Base-by-base conservation (phyloP, 176 grass and related monocot genomes). In the Carex parvula region DNA sequence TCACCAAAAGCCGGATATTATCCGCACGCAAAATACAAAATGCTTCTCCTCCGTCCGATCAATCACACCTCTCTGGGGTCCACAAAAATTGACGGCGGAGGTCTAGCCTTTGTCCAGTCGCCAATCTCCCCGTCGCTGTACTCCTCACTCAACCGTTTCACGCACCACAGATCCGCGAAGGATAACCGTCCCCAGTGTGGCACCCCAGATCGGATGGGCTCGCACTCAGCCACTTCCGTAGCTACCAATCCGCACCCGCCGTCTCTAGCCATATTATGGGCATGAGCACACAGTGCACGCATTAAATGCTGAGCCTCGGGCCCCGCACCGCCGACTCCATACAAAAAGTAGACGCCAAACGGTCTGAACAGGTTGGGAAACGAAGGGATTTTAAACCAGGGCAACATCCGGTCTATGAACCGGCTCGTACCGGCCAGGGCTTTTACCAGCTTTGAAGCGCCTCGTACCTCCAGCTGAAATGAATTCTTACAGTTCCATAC, bases 341-440 rank as follows among this genome's bases (percentile, higher is more conserved):
- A 98, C 56, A 98, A 60, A 65, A 98, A 91, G 88, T 93, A 95
- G 29, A 98, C 62, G 0, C 95, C 95, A 89, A 98, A 98, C 37
- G 95, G 92, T 20, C 79, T 87, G 91, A 98, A 98, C 1, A 98
- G 82, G 88, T 98, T 92, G 1, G 92, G 95, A 54, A 98, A 91
- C 67, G 95, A 98, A 0, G 95, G 95, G 80, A 98, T 95, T 74
- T 73, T 66, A 24, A 94, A 88, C 95, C 95, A 95, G 22, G 92
- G 95, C 46, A 87, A 83, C 32, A 73, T 88, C 39, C 91, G 82
- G 91, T 98, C 95, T 22, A 95, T 88, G 24, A 92, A 83, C 58
- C 95, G 82, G 17, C 89, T 98, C 14, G 89, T 86, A 74, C 83
- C 70, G 0, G 95, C 92, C 4, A 91, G 52, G 2, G 85, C 90